phyloP scores from a whole-genome alignment of 75 land plant species.

The Cunninghamia lanceolata region DNA sequence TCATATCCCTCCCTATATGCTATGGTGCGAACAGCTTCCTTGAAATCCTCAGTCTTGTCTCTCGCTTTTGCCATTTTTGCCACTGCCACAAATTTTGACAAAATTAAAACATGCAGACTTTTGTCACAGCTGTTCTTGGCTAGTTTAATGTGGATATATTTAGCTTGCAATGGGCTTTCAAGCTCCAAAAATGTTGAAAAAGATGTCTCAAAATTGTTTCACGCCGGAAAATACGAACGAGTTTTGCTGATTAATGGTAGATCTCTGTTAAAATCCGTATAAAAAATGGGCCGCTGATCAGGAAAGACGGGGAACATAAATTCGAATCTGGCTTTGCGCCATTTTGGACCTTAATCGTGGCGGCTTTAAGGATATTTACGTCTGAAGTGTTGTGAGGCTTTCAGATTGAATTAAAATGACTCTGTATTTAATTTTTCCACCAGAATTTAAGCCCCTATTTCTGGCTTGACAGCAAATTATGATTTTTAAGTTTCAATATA shows the following conservation, averaged over 20 bases:
- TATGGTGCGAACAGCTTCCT: constrained; percentile 57
- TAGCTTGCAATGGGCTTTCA: neutral
- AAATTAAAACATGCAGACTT: constrained; percentile 5
- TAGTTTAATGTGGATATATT: neutral
- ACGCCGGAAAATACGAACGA: neutral
- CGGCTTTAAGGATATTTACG: too few relatives aligned
- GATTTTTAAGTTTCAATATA: too few relatives aligned
- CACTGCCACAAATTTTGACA: neutral
- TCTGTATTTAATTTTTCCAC: too few relatives aligned
- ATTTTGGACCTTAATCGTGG: too few relatives aligned
- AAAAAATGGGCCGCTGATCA: neutral
- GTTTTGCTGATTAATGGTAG: neutral
- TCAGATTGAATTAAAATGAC: too few relatives aligned
- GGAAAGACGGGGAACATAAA: neutral
- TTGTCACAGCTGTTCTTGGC: neutral
- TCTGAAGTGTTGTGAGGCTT: too few relatives aligned
- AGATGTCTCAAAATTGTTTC: too few relatives aligned
- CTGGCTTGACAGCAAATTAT: too few relatives aligned
- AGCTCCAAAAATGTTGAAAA: too few relatives aligned
- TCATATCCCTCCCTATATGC: constrained; percentile 50
- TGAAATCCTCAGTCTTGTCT: constrained; percentile 71
- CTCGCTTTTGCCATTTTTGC: constrained; percentile 29
- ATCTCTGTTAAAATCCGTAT: too few relatives aligned
- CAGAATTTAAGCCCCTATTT: too few relatives aligned
- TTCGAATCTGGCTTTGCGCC: neutral